Evolutionary conservation across 2,329 filamentous ascomycete species (phyloP).

Genomic region (Fusarium newnesense): DNA sequence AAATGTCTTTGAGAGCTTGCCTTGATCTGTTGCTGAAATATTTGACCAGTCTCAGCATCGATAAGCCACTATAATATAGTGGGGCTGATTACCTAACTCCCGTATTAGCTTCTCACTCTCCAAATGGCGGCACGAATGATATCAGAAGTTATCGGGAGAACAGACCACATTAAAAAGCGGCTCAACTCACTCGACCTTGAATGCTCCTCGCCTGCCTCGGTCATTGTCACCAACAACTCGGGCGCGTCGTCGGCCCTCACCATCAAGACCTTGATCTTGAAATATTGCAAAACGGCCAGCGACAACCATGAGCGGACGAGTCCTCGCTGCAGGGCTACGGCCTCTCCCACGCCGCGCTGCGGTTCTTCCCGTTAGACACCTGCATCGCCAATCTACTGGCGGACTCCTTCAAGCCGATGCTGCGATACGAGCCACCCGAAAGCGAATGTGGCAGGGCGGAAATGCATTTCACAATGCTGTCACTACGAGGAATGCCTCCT

Average conservation of each 20-base stretch:
- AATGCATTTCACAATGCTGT: conserved; percentile 87
- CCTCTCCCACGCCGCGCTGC: conserved; percentile 72
- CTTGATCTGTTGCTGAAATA: accelerated
- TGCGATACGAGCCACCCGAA: conserved; percentile 68
- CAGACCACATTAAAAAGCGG: conserved; percentile 32
- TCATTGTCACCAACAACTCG: conserved; percentile 31
- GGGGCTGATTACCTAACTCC: conserved; percentile 35
- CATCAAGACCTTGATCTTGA: conserved; percentile 28
- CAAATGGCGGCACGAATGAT: conserved; percentile 40
- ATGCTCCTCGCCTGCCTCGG: conserved; percentile 33
- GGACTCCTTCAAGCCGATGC: conserved; percentile 75
- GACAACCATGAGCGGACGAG: conserved; percentile 50
- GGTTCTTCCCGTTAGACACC: conserved; percentile 67
- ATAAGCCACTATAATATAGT: not conserved
- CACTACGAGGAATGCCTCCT: conserved; percentile 71
- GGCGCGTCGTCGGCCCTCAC: conserved; percentile 42
- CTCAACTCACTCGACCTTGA: conserved; percentile 21
- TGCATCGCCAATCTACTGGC: conserved; percentile 74
- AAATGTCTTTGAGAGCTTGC: not conserved
- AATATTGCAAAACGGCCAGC: conserved; percentile 27
- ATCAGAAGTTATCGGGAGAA: conserved; percentile 29
- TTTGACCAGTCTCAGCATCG: not conserved
- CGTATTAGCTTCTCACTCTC: conserved; percentile 24
- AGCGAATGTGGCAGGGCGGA: conserved; percentile 79
- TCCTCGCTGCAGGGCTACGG: conserved; percentile 76